Evolutionary conservation across 352 stramenopile species (phyloP), one percentile per base, ranked within the genome.

Genomic region (Globisporangium polare): DNA sequence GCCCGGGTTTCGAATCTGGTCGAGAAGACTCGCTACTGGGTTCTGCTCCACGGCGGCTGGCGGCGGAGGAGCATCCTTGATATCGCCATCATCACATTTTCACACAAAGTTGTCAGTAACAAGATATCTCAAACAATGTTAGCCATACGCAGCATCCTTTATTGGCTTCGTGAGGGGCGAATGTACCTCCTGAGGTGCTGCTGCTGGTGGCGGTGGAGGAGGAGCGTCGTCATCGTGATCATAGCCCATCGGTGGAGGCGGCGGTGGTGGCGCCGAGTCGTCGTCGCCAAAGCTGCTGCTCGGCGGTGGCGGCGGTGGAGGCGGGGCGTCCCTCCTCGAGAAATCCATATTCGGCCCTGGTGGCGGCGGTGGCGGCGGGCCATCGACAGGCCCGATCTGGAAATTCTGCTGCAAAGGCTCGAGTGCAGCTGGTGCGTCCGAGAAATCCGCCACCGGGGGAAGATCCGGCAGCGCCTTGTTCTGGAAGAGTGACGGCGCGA

Each of bases 401-500:
- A 78, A 74, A 22, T 64, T 77, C n/a, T 78, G 72, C 24, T 86
- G 66, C 20, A 63, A 62, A 8, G 83, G 84, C 55, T 95, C 83
- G 24, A 81, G 64, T 3, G 83, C 86, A 3, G 74, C 75, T 8
- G 86, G 86, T 1, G 71, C 86, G 15, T 91, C 72, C 15, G 72
- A 71, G 65, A 95, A 95, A 35, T 68, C 81, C 0, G 79, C 74
- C 2, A 90, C 71, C 0, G 75, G 47, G 29, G 86, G 83, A 1
- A 94, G 37, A 54, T 95, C 86, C 13, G 82, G 81, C 29, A 94
- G 67, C 24, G 73, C 64, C 60, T 92, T 91, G 69, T 92, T 80
- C 61, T 94, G 86, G 59, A 92, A 94, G 58, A 90, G 69, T 5
- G 86, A 95, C 37, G 86, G 86, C 37, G 86, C 86, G 50, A 95